These are phyloP conservation scores for Neonectria sp. DNA, from an alignment of 2,329 filamentous ascomycete genomes.

Conservation along the genomic window DNA sequence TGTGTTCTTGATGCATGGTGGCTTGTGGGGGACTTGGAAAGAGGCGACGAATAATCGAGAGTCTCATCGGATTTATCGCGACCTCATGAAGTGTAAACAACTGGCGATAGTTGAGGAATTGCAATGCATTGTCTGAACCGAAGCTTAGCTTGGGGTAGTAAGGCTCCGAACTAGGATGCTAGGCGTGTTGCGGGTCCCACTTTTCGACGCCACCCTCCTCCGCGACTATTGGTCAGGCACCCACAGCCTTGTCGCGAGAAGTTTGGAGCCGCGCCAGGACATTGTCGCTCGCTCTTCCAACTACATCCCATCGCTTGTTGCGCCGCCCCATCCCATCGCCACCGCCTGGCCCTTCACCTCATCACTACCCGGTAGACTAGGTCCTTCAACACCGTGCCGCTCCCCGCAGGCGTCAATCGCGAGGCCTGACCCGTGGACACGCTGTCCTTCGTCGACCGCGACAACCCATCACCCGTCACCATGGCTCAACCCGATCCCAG, in stretches of 20 bases:
- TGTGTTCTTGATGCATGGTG: too few relatives aligned
- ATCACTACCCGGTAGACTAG: slow-evolving; percentile 19
- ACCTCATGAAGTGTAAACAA: too few relatives aligned
- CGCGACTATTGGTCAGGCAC: slow-evolving; percentile 46
- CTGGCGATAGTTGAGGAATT: background rate
- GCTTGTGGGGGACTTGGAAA: too few relatives aligned
- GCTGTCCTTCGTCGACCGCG: slow-evolving; percentile 35
- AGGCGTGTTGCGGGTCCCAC: slow-evolving; percentile 39
- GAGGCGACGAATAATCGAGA: too few relatives aligned
- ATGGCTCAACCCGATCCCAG: slow-evolving; percentile 61
- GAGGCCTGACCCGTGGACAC: slow-evolving; percentile 32
- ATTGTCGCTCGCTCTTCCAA: slow-evolving; percentile 40
- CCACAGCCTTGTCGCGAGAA: slow-evolving; percentile 56
- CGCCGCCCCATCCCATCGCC: slow-evolving; percentile 42
- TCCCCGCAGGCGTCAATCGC: slow-evolving; percentile 36
- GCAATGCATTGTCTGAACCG: too few relatives aligned
- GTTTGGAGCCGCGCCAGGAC: slow-evolving; percentile 52
- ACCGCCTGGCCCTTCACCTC: slow-evolving; percentile 18
- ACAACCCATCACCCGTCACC: slow-evolving; percentile 38
- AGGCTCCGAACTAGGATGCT: slow-evolving; percentile 6
- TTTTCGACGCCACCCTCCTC: slow-evolving; percentile 7
- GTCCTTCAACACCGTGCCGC: slow-evolving; percentile 17
- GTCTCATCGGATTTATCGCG: too few relatives aligned
- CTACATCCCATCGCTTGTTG: slow-evolving; percentile 40
- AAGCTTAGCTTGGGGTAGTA: background rate